Base-by-base conservation (phyloP, 169 alveolate genomes). In the Plasmodium billcollinsi region DNA sequence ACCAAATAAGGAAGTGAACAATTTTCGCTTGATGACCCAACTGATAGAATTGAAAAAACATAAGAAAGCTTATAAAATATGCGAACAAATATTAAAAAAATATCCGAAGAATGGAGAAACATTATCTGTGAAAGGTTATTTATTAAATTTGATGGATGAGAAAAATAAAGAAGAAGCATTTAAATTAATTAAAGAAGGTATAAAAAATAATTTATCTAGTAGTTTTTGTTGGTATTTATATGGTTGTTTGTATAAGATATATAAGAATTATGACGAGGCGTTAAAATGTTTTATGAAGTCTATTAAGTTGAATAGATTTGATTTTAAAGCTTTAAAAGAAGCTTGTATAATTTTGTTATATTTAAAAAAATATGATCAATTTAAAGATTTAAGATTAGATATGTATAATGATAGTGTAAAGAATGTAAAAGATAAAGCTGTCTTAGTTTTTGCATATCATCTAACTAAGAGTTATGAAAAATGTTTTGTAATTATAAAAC, bases 171-270 rank as follows among this genome's bases (percentile, higher is more conserved):
- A 69, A 8, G 91, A 83, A 29, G 91, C 91, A 5, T 83, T 83
- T 83, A 83, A 69, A 72, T 73, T 29, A 54, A 62, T 70, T 9
- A 83, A 83, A 24, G 91, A 83, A 69, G 91, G 91, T 18, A 83
- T 83, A 67, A 72, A 26, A 43, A 67, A 83, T 83, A 83, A 83
- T 43, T 67, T 83, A 43, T 83, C 83, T 26, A 83, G 91, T 72
- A 63, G 74, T 83, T 83, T 83, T 72, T 83, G 91, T 62, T 83
- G 91, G 91, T 83, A 83, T 72, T 54, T 83, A 58, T 83, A 83
- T 83, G 91, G 91, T 12, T 83, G 91, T 15, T 72, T 83, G 45
- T 83, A 83, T 63, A 83, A 83, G 70, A 69, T 20, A 4, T 83
- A 83, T 26, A 83, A 83, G 59, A 83, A 83, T 69, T 69, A 83